Percentiles rank a stretch among this genome's conserved stretches.
Conservation (phyloP, 192 early-diverging fungal genomes). For the Chytriomyces confervae region DNA sequence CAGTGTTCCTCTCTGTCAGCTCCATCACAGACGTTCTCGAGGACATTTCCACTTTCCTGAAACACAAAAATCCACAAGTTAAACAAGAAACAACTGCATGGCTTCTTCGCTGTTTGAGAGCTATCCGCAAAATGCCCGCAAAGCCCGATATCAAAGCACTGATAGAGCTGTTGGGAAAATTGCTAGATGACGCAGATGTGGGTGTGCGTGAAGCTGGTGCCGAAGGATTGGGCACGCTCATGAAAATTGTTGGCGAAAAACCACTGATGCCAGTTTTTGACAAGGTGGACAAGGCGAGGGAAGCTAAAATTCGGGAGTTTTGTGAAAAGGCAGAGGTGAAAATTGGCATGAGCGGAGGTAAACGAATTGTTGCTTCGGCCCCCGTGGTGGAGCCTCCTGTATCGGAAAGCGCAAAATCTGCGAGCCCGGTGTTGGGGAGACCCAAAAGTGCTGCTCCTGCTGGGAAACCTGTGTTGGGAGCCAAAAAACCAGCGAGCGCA, state of each 20-base stretch:
- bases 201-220: slow-evolving; percentile 82
- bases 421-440: slow-evolving; percentile 13
- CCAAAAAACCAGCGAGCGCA: slow-evolving; percentile 22
- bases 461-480: not conserved
- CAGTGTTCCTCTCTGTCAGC: slow-evolving; percentile 73
- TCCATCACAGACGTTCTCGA: slow-evolving; percentile 76
- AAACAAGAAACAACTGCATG: slow-evolving; percentile 77
- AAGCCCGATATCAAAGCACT: slow-evolving; percentile 83
- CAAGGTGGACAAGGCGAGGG: slow-evolving; percentile 86
- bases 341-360: slow-evolving; percentile 6
- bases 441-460: too few relatives aligned
- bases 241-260: slow-evolving; percentile 85
- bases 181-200: slow-evolving; percentile 83
- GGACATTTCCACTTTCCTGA: slow-evolving; percentile 68
- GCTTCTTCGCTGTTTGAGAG: slow-evolving; percentile 76
- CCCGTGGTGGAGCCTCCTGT: not conserved
- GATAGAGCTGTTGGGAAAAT: slow-evolving; percentile 75
- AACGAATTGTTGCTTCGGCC: not conserved
- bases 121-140: slow-evolving; percentile 68
- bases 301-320: slow-evolving; percentile 85
- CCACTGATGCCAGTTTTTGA: slow-evolving; percentile 67
- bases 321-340: slow-evolving; percentile 82
- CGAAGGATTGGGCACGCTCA: slow-evolving; percentile 87
- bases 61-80: slow-evolving; percentile 95
- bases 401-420: not conserved